Conservation (phyloP, 441 rosid species). For the Isatis lusitanica region DNA sequence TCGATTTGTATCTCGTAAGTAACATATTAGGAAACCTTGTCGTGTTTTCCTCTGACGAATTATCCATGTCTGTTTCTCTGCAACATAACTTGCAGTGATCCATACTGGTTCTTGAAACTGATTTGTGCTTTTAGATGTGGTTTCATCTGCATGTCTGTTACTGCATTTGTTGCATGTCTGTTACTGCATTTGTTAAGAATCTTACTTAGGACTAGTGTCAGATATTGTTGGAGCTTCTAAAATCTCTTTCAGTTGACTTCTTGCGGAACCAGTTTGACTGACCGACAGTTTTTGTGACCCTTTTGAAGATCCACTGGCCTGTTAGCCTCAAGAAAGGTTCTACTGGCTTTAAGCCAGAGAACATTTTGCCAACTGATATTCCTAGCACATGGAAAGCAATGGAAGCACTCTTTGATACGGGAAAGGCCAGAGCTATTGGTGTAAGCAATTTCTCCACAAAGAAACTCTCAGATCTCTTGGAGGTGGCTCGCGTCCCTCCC, state of each 20-base stretch:
- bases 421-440: conserved; percentile 73
- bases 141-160: not conserved
- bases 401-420: conserved; percentile 62
- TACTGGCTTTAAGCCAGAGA: conserved; percentile 47
- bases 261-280: not conserved
- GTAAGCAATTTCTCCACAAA: conserved; percentile 76
- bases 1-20: conserved; percentile 57
- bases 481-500: conserved; percentile 65
- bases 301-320: conserved; percentile 75
- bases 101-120: not conserved
- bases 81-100: not conserved
- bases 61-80: not conserved
- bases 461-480: conserved; percentile 59
- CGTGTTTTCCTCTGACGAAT: not conserved
- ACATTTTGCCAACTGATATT: conserved; percentile 46
- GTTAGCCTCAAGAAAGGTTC: conserved; percentile 55
- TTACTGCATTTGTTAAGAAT: not conserved
- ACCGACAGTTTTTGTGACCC: not conserved
- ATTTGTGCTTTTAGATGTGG: not conserved
- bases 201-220: not conserved
- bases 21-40: not conserved
- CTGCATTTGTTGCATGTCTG: not conserved
- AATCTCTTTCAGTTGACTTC: not conserved
- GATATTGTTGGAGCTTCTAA: not conserved
- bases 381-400: conserved; percentile 71